These are phyloP conservation scores for Cucumis hystrix DNA, from an alignment of 306 rosid species.

Conservation along the genomic window DNA sequence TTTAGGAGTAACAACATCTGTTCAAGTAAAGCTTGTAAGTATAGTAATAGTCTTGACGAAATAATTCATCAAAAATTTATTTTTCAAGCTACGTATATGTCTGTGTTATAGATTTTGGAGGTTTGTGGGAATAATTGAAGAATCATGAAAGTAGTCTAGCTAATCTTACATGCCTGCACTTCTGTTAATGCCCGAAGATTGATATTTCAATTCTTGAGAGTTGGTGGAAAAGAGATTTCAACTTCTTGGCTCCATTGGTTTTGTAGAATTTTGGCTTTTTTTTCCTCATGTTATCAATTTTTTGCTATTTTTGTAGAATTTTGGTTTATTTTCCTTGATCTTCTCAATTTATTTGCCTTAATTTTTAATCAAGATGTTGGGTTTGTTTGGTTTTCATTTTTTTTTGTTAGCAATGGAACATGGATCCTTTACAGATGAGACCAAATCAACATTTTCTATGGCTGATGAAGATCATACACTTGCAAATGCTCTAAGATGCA, in stretches of 20 bases:
- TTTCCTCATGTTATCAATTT: too few species aligned
- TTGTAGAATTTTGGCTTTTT: not conserved
- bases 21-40: not conserved
- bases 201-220: not conserved
- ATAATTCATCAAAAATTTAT: not conserved
- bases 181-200: not conserved
- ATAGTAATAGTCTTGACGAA: not conserved
- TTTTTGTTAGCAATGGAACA: conserved; percentile 36
- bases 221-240: not conserved
- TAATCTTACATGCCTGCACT: not conserved
- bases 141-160: not conserved
- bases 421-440: conserved; percentile 41
- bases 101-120: not conserved
- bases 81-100: not conserved
- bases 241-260: not conserved
- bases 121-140: not conserved
- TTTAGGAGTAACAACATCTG: not conserved
- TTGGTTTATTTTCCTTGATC: not conserved
- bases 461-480: conserved; percentile 67
- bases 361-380: not conserved
- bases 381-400: not conserved
- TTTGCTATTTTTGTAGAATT: not conserved
- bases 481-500: conserved; percentile 55
- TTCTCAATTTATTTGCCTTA: not conserved
- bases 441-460: conserved; percentile 53